These are phyloP conservation scores for Dunaliella primolecta DNA, from an alignment of 139 green algal species.

Conservation along the genomic window DNA sequence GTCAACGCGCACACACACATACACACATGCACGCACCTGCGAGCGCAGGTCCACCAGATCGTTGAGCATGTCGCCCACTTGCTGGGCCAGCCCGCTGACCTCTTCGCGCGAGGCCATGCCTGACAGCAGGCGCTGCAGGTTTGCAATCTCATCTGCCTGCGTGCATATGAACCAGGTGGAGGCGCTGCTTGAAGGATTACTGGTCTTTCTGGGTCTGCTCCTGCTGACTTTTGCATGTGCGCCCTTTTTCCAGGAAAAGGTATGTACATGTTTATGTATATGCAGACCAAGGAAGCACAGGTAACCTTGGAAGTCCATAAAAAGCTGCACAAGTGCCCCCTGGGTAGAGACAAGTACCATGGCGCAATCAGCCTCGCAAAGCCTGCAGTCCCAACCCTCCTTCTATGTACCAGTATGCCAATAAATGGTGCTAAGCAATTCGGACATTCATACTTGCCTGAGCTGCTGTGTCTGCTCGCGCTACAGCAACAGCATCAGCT, in stretches of 20 bases:
- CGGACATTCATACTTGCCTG: too few species aligned
- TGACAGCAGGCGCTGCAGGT: not conserved
- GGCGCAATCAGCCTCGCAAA: too few species aligned
- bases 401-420: too few species aligned
- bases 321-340: too few species aligned
- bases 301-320: too few species aligned
- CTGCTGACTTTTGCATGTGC: not conserved
- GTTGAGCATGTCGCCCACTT: conserved; percentile 34
- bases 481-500: not conserved
- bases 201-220: not conserved
- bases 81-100: conserved; percentile 27
- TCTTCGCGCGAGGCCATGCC: conserved; percentile 21
- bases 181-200: not conserved
- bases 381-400: too few species aligned
- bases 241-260: not conserved
- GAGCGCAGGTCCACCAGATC: conserved; percentile 23
- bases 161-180: not conserved
- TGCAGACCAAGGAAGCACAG: too few species aligned
- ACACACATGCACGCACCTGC: not conserved
- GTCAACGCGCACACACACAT: too few species aligned
- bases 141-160: not conserved
- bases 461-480: not conserved
- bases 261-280: too few species aligned
- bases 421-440: too few species aligned
- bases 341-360: too few species aligned